These are phyloP conservation scores for Russula olivacea DNA, from an alignment of 768 basidiomycete genomes.

Conservation along the genomic window DNA sequence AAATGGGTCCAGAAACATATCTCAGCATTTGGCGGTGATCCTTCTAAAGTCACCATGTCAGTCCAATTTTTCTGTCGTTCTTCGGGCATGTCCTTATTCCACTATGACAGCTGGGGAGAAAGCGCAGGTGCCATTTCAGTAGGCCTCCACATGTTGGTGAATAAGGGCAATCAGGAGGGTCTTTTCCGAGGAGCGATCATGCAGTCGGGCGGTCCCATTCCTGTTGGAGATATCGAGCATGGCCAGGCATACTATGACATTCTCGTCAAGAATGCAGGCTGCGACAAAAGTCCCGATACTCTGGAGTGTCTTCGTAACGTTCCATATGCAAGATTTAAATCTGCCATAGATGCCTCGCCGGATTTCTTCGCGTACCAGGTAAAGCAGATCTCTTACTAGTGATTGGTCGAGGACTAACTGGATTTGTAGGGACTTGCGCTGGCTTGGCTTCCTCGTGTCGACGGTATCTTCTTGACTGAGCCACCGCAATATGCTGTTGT, in stretches of 20 bases:
- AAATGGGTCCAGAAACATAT: slow-evolving; percentile 42
- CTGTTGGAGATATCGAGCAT: slow-evolving; percentile 21
- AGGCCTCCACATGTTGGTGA: slow-evolving; percentile 29
- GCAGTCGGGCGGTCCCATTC: slow-evolving; percentile 29
- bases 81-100: not conserved
- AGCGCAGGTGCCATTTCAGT: slow-evolving; percentile 37
- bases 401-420: not conserved
- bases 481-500: slow-evolving; percentile 21
- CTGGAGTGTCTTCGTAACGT: slow-evolving; percentile 25
- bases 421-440: slow-evolving; percentile 11
- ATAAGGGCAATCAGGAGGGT: slow-evolving; percentile 26
- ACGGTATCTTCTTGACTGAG: slow-evolving; percentile 27
- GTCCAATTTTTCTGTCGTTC: too few species aligned
- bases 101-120: slow-evolving; percentile 31
- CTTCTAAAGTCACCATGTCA: slow-evolving; percentile 31
- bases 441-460: slow-evolving; percentile 25
- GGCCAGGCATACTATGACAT: slow-evolving; percentile 26
- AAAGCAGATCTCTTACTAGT: too few species aligned
- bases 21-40: slow-evolving; percentile 38
- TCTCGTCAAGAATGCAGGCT: slow-evolving; percentile 25
- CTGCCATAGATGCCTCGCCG: slow-evolving; percentile 22
- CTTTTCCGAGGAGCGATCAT: slow-evolving; percentile 28
- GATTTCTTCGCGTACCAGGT: slow-evolving; percentile 22
- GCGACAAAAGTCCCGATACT: slow-evolving; percentile 23
- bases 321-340: slow-evolving; percentile 2